phyloP scores from a whole-genome alignment of 2,329 filamentous ascomycete genomes.

The Diaporthe citri region DNA sequence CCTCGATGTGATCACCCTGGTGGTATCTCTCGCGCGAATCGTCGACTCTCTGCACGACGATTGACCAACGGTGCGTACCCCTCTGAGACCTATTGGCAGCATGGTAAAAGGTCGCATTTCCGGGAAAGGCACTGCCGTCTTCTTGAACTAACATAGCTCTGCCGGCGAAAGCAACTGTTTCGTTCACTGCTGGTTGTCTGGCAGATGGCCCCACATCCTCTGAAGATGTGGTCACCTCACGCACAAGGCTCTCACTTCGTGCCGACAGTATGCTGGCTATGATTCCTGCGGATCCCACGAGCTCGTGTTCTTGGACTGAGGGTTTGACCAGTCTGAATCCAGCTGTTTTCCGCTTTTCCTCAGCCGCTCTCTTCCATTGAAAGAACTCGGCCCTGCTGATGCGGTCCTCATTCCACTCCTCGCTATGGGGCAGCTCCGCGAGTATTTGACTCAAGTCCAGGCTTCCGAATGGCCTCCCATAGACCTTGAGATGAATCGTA shows the following conservation, averaged over 20 bases:
- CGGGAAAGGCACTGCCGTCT: neutral
- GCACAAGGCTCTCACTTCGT: neutral
- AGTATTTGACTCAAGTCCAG: neutral
- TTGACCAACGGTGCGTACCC: too few relatives aligned
- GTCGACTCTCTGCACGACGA: too few relatives aligned
- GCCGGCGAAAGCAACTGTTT: neutral
- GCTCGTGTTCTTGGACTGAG: neutral
- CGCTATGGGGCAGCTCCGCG: neutral
- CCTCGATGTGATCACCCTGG: too few relatives aligned
- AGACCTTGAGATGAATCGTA: neutral
- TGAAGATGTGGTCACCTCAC: too few relatives aligned
- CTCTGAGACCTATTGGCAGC: too few relatives aligned
- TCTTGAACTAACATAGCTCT: neutral
- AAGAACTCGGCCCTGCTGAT: neutral
- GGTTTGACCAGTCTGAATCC: neutral
- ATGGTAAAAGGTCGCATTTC: neutral
- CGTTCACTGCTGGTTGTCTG: neutral
- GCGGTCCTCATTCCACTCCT: rapidly evolving
- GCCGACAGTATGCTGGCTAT: neutral
- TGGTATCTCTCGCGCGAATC: too few relatives aligned
- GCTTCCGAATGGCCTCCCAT: neutral
- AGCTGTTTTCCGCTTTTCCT: neutral
- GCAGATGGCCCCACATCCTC: neutral
- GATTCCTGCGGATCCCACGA: neutral
- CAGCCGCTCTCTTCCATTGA: neutral